Evolutionary conservation across 2,329 filamentous ascomycete genomes (phyloP), one percentile per base, ranked within the genome.

Genomic region (Fonsecaea erecta): DNA sequence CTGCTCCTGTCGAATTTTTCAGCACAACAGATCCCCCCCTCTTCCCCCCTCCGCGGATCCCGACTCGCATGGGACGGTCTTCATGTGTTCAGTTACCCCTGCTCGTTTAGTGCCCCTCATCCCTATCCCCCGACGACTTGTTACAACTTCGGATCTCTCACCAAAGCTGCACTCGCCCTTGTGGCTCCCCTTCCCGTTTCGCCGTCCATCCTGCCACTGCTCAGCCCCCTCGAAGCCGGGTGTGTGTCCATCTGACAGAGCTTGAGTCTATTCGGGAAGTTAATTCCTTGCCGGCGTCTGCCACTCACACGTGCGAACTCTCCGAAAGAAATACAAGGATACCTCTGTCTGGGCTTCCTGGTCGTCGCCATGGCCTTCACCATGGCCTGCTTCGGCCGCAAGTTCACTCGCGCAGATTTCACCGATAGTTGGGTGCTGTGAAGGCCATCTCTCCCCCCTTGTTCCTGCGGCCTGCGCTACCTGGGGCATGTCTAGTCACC

Each of bases 251-350:
- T 32, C 51, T 53, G 16, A n/a, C 37, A n/a, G 37, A 40, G 37
- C 37, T n/a, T 40, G 51, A 34, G 51, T 53, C 51, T 53, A n/a
- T 28, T n/a, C 51, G 43, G 43, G 43, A 48, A 48, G 43, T 48
- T 18, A 48, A 48, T 48, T 48, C 43, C 21, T 24, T 24, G 43
- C 43, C 18, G 43, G 18, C 43, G 43, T 48, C 43, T 48, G 43
- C 18, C 43, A 48, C 43, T 48, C 43, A 48, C 18, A 48, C 43
- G 43, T 24, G 43, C 43, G 18, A 48, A 24, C 43, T 48, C 43
- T 24, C 11, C 43, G 18, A 24, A 48, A n/a, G n/a, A 18, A 48
- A 48, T 48, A 48, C 43, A 48, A 48, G 43, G 43, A 48, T 48
- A 48, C 43, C 43, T 48, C 43, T 48, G 43, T 21, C 43, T 48